Evolutionary conservation across 2,329 filamentous ascomycete species (phyloP).

Genomic region (Clonostachys sp.): DNA sequence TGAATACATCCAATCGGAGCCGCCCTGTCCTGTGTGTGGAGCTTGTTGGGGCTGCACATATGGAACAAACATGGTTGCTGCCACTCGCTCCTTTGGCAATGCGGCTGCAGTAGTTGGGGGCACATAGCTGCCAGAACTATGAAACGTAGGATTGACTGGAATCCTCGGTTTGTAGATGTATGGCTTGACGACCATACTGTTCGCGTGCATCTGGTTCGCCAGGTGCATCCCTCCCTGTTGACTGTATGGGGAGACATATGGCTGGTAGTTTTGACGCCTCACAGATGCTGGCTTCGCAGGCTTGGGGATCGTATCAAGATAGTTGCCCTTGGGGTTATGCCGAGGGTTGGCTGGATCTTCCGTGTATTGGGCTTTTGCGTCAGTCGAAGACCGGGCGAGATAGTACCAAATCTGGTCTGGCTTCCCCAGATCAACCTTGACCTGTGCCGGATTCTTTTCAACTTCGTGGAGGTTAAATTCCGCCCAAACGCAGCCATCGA

Average conservation of each 20-base stretch:
- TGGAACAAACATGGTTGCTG: too few relatives aligned
- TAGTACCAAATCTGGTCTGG: conserved; percentile 84
- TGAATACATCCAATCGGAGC: conserved; percentile 5
- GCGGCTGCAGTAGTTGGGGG: conserved; percentile 9
- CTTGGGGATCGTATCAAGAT: conserved; percentile 64
- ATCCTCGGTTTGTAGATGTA: conserved; percentile 49
- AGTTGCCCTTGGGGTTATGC: conserved; percentile 67
- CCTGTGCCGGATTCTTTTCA: conserved; percentile 50
- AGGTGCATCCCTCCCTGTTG: too few relatives aligned
- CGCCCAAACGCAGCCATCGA: conserved; percentile 67
- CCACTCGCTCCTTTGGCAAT: too few relatives aligned
- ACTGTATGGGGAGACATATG: too few relatives aligned
- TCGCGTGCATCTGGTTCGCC: too few relatives aligned
- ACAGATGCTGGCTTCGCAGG: conserved; percentile 30
- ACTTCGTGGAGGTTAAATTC: conserved; percentile 69
- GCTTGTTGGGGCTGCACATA: too few relatives aligned
- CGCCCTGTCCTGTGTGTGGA: background rate
- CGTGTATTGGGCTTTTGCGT: conserved; percentile 87
- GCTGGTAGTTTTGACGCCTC: too few relatives aligned
- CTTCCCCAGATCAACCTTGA: conserved; percentile 67
- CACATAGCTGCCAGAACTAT: conserved; percentile 12
- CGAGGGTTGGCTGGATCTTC: conserved; percentile 60
- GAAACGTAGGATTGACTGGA: conserved; percentile 16
- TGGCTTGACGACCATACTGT: conserved; percentile 25
- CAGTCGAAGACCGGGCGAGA: conserved; percentile 79